These are phyloP conservation scores for Gossypium arboreum DNA, from an alignment of 345 rosid genomes.

Conservation along the genomic window DNA sequence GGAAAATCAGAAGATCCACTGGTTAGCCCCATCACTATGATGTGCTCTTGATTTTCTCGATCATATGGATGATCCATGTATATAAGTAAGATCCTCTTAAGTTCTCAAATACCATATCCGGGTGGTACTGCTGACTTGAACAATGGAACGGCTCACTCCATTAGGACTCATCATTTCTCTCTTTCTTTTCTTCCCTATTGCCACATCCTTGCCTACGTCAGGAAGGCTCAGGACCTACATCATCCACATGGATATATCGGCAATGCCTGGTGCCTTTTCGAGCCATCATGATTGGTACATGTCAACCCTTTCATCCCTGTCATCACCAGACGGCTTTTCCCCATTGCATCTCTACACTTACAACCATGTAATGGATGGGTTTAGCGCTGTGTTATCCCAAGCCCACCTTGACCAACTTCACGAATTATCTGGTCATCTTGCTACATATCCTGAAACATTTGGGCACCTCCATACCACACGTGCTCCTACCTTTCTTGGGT, in stretches of 20 bases:
- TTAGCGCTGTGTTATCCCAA: conserved; percentile 38
- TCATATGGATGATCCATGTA: background rate
- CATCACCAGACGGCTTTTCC: conserved; percentile 21
- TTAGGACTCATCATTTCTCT: conserved; percentile 13
- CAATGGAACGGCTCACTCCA: conserved; percentile 10
- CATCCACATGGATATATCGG: conserved; percentile 43
- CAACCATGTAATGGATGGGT: conserved; percentile 42
- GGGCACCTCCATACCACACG: conserved; percentile 38
- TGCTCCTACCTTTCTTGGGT: conserved; percentile 38
- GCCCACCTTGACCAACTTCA: conserved; percentile 36
- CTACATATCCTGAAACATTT: conserved; percentile 38
- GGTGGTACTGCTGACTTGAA: conserved; percentile 3
- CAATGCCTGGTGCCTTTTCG: conserved; percentile 32
- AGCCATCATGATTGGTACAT: conserved; percentile 41
- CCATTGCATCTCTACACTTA: conserved; percentile 46
- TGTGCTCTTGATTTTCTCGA: background rate
- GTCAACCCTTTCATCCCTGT: conserved; percentile 36
- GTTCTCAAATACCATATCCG: background rate
- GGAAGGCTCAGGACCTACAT: conserved; percentile 26
- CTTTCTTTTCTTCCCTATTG: conserved; percentile 15
- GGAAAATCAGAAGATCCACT: background rate
- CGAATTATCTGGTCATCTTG: conserved; percentile 29
- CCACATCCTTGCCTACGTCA: background rate
- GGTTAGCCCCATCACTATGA: background rate
- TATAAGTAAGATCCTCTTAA: conserved; percentile 7